A percentile compares a stretch with the other conserved stretches of the same genome.
Conservation (phyloP, 805 yeast genomes). For the Clavispora vitiphila region DNA sequence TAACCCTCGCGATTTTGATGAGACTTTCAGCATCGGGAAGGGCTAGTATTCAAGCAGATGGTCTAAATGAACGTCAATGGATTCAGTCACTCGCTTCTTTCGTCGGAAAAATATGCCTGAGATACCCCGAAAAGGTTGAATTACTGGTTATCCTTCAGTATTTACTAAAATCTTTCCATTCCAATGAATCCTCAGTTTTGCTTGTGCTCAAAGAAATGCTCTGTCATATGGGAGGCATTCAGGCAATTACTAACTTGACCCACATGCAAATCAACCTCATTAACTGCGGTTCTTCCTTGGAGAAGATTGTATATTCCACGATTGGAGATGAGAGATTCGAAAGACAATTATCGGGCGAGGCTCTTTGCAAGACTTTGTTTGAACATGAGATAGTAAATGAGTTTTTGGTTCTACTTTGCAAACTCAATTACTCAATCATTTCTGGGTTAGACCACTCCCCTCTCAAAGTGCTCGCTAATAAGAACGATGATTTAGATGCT, state of each 20-base stretch:
- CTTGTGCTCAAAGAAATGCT: constrained; percentile 65
- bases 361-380: constrained; percentile 44
- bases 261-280: constrained; percentile 58
- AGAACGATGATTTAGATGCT: constrained; percentile 66
- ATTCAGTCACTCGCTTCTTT: constrained; percentile 76
- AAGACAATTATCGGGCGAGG: constrained; percentile 42
- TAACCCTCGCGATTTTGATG: constrained; percentile 67
- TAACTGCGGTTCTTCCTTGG: constrained; percentile 59
- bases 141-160: constrained; percentile 56
- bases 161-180: constrained; percentile 58
- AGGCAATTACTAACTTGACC: constrained; percentile 62
- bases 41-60: constrained; percentile 65
- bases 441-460: constrained; percentile 33
- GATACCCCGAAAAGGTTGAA: constrained; percentile 50
- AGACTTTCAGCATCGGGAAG: constrained; percentile 66
- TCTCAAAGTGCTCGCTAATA: constrained; percentile 66
- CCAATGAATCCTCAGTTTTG: constrained; percentile 54
- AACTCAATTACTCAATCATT: constrained; percentile 37
- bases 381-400: constrained; percentile 50
- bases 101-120: constrained; percentile 64
- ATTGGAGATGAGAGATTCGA: constrained; percentile 56
- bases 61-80: constrained; percentile 80
- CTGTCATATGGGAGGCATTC: constrained; percentile 74
- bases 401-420: constrained; percentile 59
- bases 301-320: constrained; percentile 47